phyloP scores from a whole-genome alignment of 192 early-diverging fungal species.

The Dissophora ornata region DNA sequence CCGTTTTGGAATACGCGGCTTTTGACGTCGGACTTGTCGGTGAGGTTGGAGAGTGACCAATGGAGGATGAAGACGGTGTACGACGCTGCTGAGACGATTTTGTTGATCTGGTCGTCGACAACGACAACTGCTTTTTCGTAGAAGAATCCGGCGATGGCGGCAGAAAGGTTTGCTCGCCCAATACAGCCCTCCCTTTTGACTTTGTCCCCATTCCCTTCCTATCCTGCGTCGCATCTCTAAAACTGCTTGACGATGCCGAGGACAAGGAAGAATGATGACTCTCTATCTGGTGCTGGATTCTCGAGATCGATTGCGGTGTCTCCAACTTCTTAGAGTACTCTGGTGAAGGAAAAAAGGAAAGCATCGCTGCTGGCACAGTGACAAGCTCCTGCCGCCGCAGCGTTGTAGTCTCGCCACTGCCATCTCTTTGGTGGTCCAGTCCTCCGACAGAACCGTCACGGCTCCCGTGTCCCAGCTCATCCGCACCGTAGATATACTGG shows the following conservation, averaged over 20 bases:
- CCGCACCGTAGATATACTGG: constrained; percentile 32
- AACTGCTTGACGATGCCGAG: constrained; percentile 18
- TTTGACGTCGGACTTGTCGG: not conserved
- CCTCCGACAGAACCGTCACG: not conserved
- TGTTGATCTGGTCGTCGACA: not conserved
- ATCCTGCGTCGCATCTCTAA: not conserved
- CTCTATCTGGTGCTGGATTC: constrained; percentile 20
- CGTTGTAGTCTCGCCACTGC: not conserved
- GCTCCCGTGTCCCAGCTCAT: constrained; percentile 6
- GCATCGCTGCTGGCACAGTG: constrained; percentile 37
- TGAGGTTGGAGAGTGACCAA: not conserved
- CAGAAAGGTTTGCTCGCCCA: constrained; percentile 35
- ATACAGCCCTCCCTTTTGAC: constrained; percentile 4
- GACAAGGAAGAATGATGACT: constrained; percentile 7
- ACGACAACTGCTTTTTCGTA: not conserved
- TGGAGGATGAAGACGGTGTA: constrained; percentile 4
- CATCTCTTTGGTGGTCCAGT: not conserved
- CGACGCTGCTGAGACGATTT: not conserved
- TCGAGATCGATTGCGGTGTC: constrained; percentile 46
- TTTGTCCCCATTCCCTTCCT: not conserved
- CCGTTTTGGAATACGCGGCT: constrained; percentile 5
- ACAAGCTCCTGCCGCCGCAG: constrained; percentile 38
- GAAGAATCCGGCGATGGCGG: constrained; percentile 6
- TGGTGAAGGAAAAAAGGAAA: constrained; percentile 43
- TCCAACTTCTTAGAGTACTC: constrained; percentile 42